Conservation (phyloP, 495 filamentous ascomycete species). For the Astrothelium subdiscretum region DNA sequence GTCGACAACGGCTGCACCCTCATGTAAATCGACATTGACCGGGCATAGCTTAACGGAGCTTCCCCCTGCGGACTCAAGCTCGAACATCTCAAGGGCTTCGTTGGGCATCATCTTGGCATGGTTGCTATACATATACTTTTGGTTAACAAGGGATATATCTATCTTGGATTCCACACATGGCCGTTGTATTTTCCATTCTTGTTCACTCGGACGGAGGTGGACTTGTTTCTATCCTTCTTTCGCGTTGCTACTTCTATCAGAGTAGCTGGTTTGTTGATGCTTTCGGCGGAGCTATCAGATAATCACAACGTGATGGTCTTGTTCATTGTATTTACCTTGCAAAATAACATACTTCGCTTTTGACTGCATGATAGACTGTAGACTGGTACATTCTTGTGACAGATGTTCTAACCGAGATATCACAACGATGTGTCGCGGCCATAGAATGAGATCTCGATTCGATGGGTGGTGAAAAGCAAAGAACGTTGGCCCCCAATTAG, state of each 20-base stretch:
- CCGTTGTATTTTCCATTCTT: not conserved
- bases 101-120: not conserved
- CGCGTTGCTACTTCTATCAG: not conserved
- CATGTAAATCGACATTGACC: not conserved
- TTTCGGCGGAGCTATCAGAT: not conserved
- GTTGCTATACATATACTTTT: not conserved
- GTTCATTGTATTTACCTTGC: not conserved
- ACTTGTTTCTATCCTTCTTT: not conserved
- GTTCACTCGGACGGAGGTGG: not conserved
- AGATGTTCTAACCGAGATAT: too few species aligned
- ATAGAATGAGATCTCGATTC: too few species aligned
- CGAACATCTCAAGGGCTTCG: not conserved
- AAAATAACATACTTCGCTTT: not conserved
- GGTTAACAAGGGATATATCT: not conserved
- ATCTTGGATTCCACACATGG: not conserved
- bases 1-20: not conserved
- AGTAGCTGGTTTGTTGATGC: not conserved
- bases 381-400: not conserved
- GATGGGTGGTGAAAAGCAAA: not conserved
- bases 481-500: too few species aligned
- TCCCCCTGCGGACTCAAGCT: not conserved
- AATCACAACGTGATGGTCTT: constrained; percentile 1
- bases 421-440: too few species aligned
- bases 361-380: not conserved
- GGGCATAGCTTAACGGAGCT: not conserved